phyloP scores from a whole-genome alignment of 2,329 filamentous ascomycete species.

The Colletotrichum navitas region DNA sequence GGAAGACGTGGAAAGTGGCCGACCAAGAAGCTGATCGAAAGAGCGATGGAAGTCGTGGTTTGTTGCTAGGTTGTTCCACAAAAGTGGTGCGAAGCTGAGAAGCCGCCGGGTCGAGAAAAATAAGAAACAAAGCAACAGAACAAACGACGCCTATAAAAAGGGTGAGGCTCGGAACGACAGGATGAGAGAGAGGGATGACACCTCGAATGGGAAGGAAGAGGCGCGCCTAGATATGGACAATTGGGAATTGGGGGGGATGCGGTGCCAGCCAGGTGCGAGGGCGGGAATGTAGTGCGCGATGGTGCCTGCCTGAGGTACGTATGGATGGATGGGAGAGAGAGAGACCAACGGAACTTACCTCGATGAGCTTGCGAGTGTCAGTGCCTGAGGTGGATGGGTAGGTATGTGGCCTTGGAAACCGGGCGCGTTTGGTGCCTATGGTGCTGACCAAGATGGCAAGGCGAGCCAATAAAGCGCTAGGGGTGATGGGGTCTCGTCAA shows the following conservation, averaged over 20 bases:
- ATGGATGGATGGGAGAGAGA: background rate
- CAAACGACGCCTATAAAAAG: conserved; percentile 3
- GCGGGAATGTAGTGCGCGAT: conserved; percentile 39
- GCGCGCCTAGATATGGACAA: conserved; percentile 21
- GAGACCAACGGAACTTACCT: conserved; percentile 10
- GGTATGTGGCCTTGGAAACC: background rate
- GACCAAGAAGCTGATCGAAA: background rate
- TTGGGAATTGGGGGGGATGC: conserved; percentile 20
- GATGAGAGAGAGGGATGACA: conserved; percentile 8
- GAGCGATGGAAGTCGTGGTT: background rate
- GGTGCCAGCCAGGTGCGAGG: conserved; percentile 35
- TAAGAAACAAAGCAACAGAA: background rate
- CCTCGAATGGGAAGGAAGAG: conserved; percentile 27
- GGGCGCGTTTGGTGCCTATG: background rate
- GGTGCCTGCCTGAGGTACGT: conserved; percentile 28
- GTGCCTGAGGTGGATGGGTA: background rate
- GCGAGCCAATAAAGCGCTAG: conserved; percentile 27
- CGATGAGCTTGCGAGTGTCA: background rate
- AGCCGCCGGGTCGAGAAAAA: background rate
- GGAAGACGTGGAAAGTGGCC: background rate
- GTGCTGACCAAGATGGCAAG: conserved; percentile 8
- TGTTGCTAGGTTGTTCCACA: background rate
- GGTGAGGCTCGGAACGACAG: conserved; percentile 9
- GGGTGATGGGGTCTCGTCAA: conserved; percentile 32
- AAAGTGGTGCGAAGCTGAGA: background rate